Base-by-base conservation (phyloP, 495 filamentous ascomycete species). In the Margaritispora aquatica region DNA sequence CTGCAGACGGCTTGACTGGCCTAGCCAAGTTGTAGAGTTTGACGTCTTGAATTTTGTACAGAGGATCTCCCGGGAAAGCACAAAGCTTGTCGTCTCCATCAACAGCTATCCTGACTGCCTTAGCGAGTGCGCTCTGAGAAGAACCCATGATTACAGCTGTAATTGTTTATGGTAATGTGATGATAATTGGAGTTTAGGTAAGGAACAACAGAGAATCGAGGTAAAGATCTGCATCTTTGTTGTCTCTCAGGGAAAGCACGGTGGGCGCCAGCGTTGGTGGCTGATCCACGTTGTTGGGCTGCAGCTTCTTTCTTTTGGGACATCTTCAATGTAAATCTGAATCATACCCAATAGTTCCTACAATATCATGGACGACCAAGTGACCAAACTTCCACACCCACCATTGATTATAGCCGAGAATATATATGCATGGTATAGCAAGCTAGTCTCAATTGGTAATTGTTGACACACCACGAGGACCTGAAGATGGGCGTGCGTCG, bases 1-100 rank as follows among this genome's bases (percentile, higher is more conserved):
- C 75, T 0, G 81, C 87, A 24, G 74, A 75, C 1, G 89, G 88
- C 3, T 69, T 75, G 51, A 84, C 81, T 3, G 74, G 69, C 23
- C 80, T 62, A 44, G 85, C 80, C 50, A 88, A 74, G 66, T 92
- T 93, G 70, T 84, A 90, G 8, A 76, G 75, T 13, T 57, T 61
- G 15, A 71, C 60, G 55, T 62, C 55, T 34, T 20, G 23, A 17
- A 21, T 9, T 36, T 34, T 41, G 50, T 54, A 60, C 2, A 47
- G 36, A 15, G 36, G 8, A 24, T 60, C 51, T 26, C 50, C 27
- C 13, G 57, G 57, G n/a, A 53, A 60, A 2, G 57, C 57, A 36
- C 29, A 58, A 2, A 58, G n/a, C 17, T 34, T 26, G 5, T 23
- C 26, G 15, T 58, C 55, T 15, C 31, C 22, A 11, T 29, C 55